A percentile compares a stretch with the other conserved stretches of the same genome.
Conservation (phyloP, 129 eudicot species). For the Logfia minima region DNA sequence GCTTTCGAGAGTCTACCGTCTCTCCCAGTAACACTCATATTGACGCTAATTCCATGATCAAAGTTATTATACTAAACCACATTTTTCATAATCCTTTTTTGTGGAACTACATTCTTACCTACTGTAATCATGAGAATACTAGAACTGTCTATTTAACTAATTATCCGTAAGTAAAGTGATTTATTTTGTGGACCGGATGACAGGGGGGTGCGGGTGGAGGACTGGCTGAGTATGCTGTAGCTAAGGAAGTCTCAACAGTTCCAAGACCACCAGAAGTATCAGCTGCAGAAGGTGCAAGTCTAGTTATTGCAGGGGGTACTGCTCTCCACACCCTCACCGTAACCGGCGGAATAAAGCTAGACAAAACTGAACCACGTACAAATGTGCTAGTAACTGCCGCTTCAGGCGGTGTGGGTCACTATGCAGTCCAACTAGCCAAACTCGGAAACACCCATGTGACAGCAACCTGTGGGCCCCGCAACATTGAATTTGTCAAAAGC, state of each 20-base stretch:
- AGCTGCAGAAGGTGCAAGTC: slow-evolving; percentile 62
- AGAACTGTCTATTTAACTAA: not conserved
- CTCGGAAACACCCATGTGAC: slow-evolving; percentile 72
- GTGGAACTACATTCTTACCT: too few relatives aligned
- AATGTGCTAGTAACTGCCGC: slow-evolving; percentile 69
- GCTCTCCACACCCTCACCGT: slow-evolving; percentile 56
- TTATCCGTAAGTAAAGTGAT: too few relatives aligned
- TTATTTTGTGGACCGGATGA: slow-evolving; percentile 20
- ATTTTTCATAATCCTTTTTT: too few relatives aligned
- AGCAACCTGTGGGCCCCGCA: slow-evolving; percentile 74
- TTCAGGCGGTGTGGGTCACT: slow-evolving; percentile 85
- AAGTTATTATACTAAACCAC: too few relatives aligned
- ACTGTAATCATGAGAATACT: too few relatives aligned
- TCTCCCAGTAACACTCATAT: too few relatives aligned
- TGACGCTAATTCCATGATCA: too few relatives aligned
- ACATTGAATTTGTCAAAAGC: slow-evolving; percentile 55
- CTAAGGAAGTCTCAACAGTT: slow-evolving; percentile 51
- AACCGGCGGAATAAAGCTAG: slow-evolving; percentile 51
- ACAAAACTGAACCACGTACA: slow-evolving; percentile 44
- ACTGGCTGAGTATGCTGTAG: slow-evolving; percentile 60
- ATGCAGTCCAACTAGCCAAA: slow-evolving; percentile 73
- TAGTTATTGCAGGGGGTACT: slow-evolving; percentile 58
- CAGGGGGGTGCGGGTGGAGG: slow-evolving; percentile 76
- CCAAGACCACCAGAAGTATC: slow-evolving; percentile 62
- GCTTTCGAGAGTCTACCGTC: too few relatives aligned